These are phyloP conservation scores for Nemania sp. DNA, from an alignment of 2,329 filamentous ascomycete species.

Conservation along the genomic window DNA sequence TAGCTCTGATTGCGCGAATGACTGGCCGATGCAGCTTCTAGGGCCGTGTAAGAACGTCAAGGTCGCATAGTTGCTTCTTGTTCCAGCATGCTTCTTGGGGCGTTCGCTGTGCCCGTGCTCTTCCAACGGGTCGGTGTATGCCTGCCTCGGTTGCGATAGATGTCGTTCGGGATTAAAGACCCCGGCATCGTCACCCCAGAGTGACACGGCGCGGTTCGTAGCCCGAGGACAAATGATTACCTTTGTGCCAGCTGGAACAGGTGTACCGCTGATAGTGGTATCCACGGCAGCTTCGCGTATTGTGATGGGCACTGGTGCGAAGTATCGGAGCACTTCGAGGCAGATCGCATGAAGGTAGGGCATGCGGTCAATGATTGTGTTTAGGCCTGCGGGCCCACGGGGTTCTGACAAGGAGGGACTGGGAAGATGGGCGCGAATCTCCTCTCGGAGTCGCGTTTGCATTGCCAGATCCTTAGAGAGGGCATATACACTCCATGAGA, in stretches of 20 bases:
- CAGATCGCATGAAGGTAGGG: conserved; percentile 26
- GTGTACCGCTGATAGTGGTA: conserved; percentile 19
- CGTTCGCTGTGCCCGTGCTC: conserved; percentile 6
- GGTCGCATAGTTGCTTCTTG: conserved; percentile 27
- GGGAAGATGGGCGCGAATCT: conserved; percentile 23
- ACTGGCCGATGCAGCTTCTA: conserved; percentile 27
- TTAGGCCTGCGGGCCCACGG: conserved; percentile 5
- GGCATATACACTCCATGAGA: conserved; percentile 24
- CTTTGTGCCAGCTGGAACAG: conserved; percentile 24
- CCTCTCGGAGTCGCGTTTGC: conserved; percentile 24
- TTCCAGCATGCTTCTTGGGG: conserved; percentile 5
- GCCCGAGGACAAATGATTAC: conserved; percentile 20
- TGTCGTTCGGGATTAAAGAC: conserved; percentile 26
- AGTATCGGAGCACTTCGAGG: conserved; percentile 25
- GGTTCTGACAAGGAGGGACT: conserved; percentile 4
- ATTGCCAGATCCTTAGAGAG: conserved; percentile 23
- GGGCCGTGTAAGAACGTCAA: conserved; percentile 27
- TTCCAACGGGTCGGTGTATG: conserved; percentile 10
- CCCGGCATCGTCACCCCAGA: conserved; percentile 26
- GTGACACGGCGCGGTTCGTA: conserved; percentile 18
- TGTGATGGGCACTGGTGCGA: conserved; percentile 23
- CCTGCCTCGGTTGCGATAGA: conserved; percentile 16
- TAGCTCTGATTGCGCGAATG: conserved; percentile 24
- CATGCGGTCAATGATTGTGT: conserved; percentile 23
- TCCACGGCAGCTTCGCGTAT: conserved; percentile 23